Evolutionary conservation across 768 basidiomycete species (phyloP).

Genomic region (Leccinum sublutescens): DNA sequence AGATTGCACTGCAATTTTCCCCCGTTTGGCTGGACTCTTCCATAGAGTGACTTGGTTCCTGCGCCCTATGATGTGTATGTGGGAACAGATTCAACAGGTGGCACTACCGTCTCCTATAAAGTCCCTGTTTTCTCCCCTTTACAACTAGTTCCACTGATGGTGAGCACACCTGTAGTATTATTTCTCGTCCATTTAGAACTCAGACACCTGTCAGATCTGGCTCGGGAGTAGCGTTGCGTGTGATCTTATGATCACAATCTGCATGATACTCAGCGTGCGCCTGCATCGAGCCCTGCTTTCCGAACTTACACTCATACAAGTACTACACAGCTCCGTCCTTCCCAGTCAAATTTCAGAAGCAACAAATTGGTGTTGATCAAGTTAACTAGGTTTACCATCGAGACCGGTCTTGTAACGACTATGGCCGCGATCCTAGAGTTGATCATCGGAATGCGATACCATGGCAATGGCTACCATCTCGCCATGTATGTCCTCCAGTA

Average conservation of each 20-base stretch:
- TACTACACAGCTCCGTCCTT: conserved; percentile 12
- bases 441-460: conserved; percentile 2
- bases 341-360: conserved; percentile 3
- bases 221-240: background rate
- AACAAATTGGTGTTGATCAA: conserved; percentile 5
- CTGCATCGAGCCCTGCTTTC: background rate
- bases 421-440: conserved; percentile 18
- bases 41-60: background rate
- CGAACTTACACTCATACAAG: background rate
- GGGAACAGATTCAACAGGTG: no score
- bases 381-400: conserved; percentile 23
- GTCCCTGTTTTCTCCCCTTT: no score
- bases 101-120: background rate
- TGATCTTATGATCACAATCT: no score
- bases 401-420: conserved; percentile 25
- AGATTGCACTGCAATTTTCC: no score
- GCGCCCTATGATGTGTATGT: no score
- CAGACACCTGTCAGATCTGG: background rate
- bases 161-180: background rate
- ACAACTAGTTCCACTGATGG: background rate
- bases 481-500: conserved; percentile 17
- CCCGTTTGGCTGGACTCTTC: no score
- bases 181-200: background rate
- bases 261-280: background rate
- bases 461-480: conserved; percentile 5